phyloP scores from a whole-genome alignment of 805 yeast species.

The Phaffomyces opuntiae region DNA sequence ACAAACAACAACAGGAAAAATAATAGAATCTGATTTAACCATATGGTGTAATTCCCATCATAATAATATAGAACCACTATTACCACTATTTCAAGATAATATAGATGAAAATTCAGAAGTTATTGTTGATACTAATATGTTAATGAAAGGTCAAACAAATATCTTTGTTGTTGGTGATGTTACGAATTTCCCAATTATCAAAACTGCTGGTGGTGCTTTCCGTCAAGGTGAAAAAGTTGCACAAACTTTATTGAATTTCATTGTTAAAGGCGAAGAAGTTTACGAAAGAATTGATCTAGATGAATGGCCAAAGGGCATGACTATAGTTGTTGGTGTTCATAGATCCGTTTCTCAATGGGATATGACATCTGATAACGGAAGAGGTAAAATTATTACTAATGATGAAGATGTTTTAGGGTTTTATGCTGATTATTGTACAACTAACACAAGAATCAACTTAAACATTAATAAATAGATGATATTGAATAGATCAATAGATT shows the following conservation, averaged over 20 bases:
- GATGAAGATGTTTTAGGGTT: slow-evolving; percentile 21
- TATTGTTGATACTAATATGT: slow-evolving; percentile 21
- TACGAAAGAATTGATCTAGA: slow-evolving; percentile 11
- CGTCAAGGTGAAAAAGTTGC: slow-evolving; percentile 19
- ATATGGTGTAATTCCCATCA: slow-evolving; percentile 32
- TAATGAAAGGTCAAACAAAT: slow-evolving; percentile 20
- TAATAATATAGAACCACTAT: slow-evolving; percentile 28
- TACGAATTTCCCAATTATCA: slow-evolving; percentile 29
- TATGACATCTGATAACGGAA: slow-evolving; percentile 14
- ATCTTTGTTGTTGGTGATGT: slow-evolving; percentile 34
- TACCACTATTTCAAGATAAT: slow-evolving; percentile 17
- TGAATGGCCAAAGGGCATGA: slow-evolving; percentile 20
- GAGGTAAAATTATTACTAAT: slow-evolving; percentile 24
- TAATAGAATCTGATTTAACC: slow-evolving; percentile 25
- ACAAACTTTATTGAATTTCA: slow-evolving; percentile 12
- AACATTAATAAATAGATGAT: slow-evolving; percentile 6
- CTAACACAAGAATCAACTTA: slow-evolving; percentile 7
- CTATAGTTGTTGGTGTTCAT: slow-evolving; percentile 22
- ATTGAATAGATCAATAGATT: no score
- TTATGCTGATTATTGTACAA: slow-evolving; percentile 26
- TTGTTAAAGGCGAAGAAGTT: slow-evolving; percentile 8
- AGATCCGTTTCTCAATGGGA: slow-evolving; percentile 18
- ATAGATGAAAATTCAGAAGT: slow-evolving; percentile 21
- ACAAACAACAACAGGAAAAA: slow-evolving; percentile 21
- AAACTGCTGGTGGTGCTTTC: slow-evolving; percentile 35